These are phyloP conservation scores for Leccinum barrowsii DNA, from an alignment of 768 basidiomycete species.

Conservation along the genomic window DNA sequence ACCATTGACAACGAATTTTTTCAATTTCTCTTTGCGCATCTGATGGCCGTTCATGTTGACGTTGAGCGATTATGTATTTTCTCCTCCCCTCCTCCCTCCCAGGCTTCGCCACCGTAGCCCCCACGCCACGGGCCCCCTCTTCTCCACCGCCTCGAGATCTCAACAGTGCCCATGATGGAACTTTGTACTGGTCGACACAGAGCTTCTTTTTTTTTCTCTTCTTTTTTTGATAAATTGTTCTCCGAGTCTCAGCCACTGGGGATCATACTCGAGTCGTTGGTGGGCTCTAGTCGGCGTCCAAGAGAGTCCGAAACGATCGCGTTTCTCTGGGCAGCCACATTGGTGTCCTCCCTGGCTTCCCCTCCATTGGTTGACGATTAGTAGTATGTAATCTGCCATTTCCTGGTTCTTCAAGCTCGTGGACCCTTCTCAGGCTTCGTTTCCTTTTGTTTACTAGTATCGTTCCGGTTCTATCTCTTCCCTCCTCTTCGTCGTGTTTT, in stretches of 20 bases:
- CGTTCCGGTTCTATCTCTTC: background rate
- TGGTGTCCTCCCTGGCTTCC: background rate
- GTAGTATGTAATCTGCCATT: background rate
- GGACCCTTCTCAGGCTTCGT: background rate
- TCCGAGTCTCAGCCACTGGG: background rate
- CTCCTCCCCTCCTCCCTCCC: background rate
- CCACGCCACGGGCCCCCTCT: background rate
- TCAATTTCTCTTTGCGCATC: constrained; percentile 7
- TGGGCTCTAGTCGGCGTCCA: background rate
- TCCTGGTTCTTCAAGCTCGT: background rate
- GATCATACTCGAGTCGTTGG: background rate
- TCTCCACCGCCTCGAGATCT: constrained; percentile 2
- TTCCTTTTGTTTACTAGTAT: background rate
- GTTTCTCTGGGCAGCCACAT: background rate
- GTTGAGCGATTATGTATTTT: constrained; percentile 3
- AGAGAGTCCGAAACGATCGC: background rate
- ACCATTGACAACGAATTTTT: background rate
- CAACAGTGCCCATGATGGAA: background rate
- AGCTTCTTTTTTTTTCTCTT: background rate
- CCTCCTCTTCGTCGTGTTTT: background rate
- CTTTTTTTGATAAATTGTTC: background rate
- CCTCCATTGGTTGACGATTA: background rate
- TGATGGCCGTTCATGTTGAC: constrained; percentile 23
- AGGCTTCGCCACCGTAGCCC: background rate
- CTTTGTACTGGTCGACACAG: background rate